Evolutionary conservation across 2,329 filamentous ascomycete species (phyloP), one percentile per base, ranked within the genome.

Genomic region (Monilinia fructicola): DNA sequence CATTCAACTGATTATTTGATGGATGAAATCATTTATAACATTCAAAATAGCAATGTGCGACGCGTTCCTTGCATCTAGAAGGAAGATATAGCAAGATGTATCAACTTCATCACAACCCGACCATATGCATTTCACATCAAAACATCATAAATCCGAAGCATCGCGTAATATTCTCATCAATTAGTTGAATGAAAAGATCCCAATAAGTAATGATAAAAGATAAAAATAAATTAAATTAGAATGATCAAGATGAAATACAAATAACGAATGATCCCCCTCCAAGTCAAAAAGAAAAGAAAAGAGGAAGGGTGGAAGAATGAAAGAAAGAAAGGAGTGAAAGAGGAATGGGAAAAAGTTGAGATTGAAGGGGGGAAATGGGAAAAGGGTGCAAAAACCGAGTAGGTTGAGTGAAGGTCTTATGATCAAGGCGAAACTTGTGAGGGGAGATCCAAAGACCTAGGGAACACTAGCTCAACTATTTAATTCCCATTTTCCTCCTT

Each of bases 401-500:
- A 28, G 14, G 60, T 63, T 53, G 60, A 54, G 60, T 40, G 44
- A n/a, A 48, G 46, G 60, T 63, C 60, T 48, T 35, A 63, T 63
- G 60, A 63, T 63, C 60, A 63, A 63, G 35, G 60, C 48, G 60
- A 63, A 35, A 35, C 5, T 7, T 35, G 6, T 35, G 31, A 35
- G 31, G 31, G 31, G 31, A 35, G 31, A 5, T 35, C 31, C 9
- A 35, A 35, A n/a, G n/a, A n/a, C n/a, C n/a, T n/a, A n/a, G n/a
- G n/a, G 6, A 35, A 35, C 31, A 1, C 9, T 35, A 35, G 31
- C 9, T 35, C 31, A 35, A 5, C 31, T 42, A 52, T 31, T 63
- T 31, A 54, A 42, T n/a, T 21, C 9, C 40, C 23, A 63, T 63
- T 40, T 44, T 18, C 52, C 61, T 55, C 61, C 52, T 55, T 44